Evolutionary conservation across 2,329 filamentous ascomycete species (phyloP), one percentile per base, ranked within the genome.

Genomic region (Colletotrichum chlorophyti): DNA sequence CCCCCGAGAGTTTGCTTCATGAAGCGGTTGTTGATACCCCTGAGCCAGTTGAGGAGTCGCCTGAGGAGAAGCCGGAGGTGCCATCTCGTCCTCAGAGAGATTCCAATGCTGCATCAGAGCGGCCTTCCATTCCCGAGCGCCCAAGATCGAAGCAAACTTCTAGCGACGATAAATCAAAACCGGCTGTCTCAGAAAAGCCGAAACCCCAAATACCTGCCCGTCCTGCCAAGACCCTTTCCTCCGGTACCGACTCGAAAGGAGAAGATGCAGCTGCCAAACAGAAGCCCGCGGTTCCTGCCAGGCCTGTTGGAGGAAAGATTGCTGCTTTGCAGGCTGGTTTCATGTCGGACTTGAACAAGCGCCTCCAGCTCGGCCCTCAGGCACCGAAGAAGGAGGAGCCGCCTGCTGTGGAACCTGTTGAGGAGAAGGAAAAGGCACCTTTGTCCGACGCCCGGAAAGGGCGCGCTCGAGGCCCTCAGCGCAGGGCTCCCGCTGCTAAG

Each of bases 311-410:
- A 9, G 85, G 87, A 66, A 98, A 98, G 78, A 96, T 99, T 70
- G 92, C 93, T 14, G 90, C 91, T 21, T 79, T 99, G 27, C 93
- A 96, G 74, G 91, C 91, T 32, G 92, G 91, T 3, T 98, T 99
- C 73, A 87, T 99, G 83, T 93, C 88, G 40, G 94, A 98, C 69
- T 79, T 99, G 37, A 97, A 98, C 74, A 93, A 92, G 66, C 90
- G 93, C 45, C 80, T 99, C 24, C 89, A 92, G 69, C 77, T 96
- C 31, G 95, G 95, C 1, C 94, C 93, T n/a, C 88, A 91, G 65
- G 85, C 82, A 9, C 84, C 87, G 2, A 93, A 92, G 42, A 57
- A 53, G 53, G 60, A 65, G 17, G 65, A 72, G 35, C 37, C 52
- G 9, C 57, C 63, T 8, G 60, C 50, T 26, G 52, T 47, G 3